These are phyloP conservation scores for Glebionis coronaria DNA, from an alignment of 129 eudicot genomes.

Conservation along the genomic window DNA sequence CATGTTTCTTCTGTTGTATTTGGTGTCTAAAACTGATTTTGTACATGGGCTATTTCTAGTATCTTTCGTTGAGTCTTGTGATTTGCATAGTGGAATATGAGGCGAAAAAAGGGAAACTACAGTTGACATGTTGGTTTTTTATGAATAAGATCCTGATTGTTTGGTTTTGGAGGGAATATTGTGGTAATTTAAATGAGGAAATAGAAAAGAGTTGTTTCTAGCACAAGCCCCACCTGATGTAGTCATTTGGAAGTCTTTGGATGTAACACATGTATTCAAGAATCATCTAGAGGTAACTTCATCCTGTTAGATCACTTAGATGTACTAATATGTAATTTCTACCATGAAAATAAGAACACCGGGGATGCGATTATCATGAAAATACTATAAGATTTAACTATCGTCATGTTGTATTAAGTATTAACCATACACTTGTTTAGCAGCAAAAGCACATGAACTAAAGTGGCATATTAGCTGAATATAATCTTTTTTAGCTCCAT, in stretches of 20 bases:
- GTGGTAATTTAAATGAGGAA: conserved; percentile 30
- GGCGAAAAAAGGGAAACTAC: conserved; percentile 44
- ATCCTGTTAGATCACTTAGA: conserved; percentile 15
- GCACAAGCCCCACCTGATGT: conserved; percentile 22
- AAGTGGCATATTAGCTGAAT: too few relatives aligned
- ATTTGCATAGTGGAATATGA: conserved; percentile 41
- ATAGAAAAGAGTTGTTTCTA: conserved; percentile 42
- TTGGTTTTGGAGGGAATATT: conserved; percentile 36
- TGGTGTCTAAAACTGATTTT: conserved; percentile 30
- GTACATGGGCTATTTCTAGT: conserved; percentile 31
- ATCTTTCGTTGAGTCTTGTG: conserved; percentile 32
- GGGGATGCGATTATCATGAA: too few relatives aligned
- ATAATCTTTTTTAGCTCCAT: too few relatives aligned
- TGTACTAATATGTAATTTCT: conserved; percentile 15
- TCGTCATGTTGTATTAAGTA: too few relatives aligned
- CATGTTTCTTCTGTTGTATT: conserved; percentile 41
- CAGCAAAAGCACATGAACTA: neutral
- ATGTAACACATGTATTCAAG: conserved; percentile 35
- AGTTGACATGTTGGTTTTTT: conserved; percentile 43
- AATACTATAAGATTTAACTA: too few relatives aligned
- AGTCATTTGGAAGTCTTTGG: neutral
- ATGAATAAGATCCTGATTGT: neutral
- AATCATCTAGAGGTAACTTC: conserved; percentile 44
- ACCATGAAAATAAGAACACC: too few relatives aligned
- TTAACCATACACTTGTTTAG: too few relatives aligned